These are phyloP conservation scores for Bipolaris gigantea DNA, from an alignment of 2,329 filamentous ascomycete species.

Conservation along the genomic window DNA sequence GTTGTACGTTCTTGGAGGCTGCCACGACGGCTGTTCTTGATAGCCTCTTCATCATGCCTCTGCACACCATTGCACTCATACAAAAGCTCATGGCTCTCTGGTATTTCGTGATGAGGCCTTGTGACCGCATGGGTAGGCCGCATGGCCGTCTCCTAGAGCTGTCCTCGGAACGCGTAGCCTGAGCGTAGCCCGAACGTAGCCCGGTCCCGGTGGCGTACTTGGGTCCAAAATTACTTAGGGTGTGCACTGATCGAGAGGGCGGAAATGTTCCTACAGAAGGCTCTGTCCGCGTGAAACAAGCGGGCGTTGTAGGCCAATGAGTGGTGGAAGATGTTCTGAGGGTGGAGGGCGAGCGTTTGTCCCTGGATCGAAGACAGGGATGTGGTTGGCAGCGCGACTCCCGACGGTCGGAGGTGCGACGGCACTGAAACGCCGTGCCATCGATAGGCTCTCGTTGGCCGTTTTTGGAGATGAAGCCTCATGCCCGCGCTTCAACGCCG, in stretches of 20 bases:
- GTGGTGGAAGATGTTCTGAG: constrained; percentile 27
- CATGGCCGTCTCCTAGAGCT: constrained; percentile 24
- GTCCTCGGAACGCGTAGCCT: constrained; percentile 21
- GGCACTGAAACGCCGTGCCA: constrained; percentile 16
- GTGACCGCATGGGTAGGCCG: constrained; percentile 30
- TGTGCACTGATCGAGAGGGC: constrained; percentile 27
- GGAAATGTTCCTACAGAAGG: constrained; percentile 23
- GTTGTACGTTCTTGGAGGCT: constrained; percentile 32
- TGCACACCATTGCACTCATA: constrained; percentile 19
- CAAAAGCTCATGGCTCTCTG: constrained; percentile 31
- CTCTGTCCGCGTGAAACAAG: constrained; percentile 39
- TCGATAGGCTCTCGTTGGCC: constrained; percentile 30
- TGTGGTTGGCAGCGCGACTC: constrained; percentile 32
- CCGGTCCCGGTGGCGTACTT: constrained; percentile 28
- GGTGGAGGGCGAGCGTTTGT: constrained; percentile 33
- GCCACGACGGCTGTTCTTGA: constrained; percentile 26
- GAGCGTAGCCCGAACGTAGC: constrained; percentile 41
- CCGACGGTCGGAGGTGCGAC: constrained; percentile 30
- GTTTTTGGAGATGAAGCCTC: constrained; percentile 14
- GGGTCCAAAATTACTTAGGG: constrained; percentile 28
- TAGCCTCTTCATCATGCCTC: constrained; percentile 24
- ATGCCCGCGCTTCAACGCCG: constrained; percentile 35
- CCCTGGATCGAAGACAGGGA: constrained; percentile 23
- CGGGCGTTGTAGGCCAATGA: constrained; percentile 33
- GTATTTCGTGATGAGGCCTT: constrained; percentile 28